A percentile compares a stretch with the other conserved stretches of the same genome.
phyloP scores from a whole-genome alignment of 352 stramenopile species.

The Pythium dissotocum region DNA sequence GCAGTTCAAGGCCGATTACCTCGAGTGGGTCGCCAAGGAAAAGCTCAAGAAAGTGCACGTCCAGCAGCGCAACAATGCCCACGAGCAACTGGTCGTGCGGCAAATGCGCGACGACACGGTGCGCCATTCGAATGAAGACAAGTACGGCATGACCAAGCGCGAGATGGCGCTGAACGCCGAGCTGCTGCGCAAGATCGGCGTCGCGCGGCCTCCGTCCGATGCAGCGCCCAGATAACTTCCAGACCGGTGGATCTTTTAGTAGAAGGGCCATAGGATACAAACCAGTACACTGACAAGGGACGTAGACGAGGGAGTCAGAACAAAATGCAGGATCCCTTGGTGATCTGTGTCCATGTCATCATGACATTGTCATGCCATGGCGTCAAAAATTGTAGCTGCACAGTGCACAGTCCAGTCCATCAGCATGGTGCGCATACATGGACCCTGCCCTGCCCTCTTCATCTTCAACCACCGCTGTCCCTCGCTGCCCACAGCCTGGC shows the following conservation, averaged over 20 bases:
- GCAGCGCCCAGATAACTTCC: constrained; percentile 10
- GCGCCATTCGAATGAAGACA: constrained; percentile 50
- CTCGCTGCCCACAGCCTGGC: background rate
- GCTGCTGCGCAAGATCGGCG: constrained; percentile 36
- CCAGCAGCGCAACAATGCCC: constrained; percentile 38
- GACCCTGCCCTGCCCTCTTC: background rate
- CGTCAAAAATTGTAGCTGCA: too few relatives aligned
- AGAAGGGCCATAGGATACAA: background rate
- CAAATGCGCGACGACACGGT: constrained; percentile 47
- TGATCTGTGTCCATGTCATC: background rate
- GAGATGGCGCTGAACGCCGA: constrained; percentile 60
- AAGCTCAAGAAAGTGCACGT: constrained; percentile 31
- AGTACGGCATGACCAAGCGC: constrained; percentile 63
- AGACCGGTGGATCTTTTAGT: background rate
- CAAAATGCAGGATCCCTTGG: too few relatives aligned
- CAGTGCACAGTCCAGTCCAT: too few relatives aligned
- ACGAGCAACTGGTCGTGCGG: constrained; percentile 46
- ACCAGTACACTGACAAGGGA: background rate
- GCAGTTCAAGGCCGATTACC: constrained; percentile 48
- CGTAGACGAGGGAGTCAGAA: background rate
- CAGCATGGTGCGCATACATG: too few relatives aligned
- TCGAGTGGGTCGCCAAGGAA: constrained; percentile 45
- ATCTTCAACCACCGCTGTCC: background rate
- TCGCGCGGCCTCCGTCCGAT: constrained; percentile 20
- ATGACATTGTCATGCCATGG: too few relatives aligned